Conservation (phyloP, 2,329 filamentous ascomycete genomes). For the Endocalyx cinctus region DNA sequence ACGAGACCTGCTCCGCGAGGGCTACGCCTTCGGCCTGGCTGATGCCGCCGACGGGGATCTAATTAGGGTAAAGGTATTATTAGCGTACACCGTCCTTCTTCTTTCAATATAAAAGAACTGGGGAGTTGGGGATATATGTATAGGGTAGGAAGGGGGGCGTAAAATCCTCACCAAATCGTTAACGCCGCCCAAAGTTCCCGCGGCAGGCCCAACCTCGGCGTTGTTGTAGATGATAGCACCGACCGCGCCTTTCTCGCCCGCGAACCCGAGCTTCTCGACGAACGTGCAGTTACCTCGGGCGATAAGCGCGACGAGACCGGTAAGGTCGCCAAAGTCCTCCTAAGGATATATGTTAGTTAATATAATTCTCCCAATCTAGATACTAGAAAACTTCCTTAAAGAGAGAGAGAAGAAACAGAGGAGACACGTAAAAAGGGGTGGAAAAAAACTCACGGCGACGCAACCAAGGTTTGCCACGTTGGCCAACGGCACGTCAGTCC, state of each 20-base stretch:
- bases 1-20: conserved; percentile 11
- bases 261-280: conserved; percentile 48
- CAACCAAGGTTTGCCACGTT: conserved; percentile 47
- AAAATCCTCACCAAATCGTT: conserved; percentile 26
- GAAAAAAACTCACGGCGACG: conserved; percentile 20
- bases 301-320: conserved; percentile 51
- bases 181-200: conserved; percentile 46
- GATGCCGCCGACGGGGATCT: conserved; percentile 45
- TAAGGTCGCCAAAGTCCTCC: conserved; percentile 45
- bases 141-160: neutral
- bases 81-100: too few relatives aligned
- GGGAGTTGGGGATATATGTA: too few relatives aligned
- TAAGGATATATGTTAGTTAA: conserved; percentile 12
- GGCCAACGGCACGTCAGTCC: conserved; percentile 34
- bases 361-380: conserved; percentile 6
- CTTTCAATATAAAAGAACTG: too few relatives aligned
- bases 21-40: conserved; percentile 34
- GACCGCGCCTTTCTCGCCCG: conserved; percentile 48
- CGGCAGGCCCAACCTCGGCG: conserved; percentile 35
- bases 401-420: neutral
- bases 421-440: too few relatives aligned
- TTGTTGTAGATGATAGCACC: conserved; percentile 58
- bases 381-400: neutral
- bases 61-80: conserved; percentile 1
- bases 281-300: conserved; percentile 53